A percentile compares a stretch with the other conserved stretches of the same genome.
phyloP scores from a whole-genome alignment of 1,284 basidiomycete genomes.

The Microbotryum lychnidis-dioicae region DNA sequence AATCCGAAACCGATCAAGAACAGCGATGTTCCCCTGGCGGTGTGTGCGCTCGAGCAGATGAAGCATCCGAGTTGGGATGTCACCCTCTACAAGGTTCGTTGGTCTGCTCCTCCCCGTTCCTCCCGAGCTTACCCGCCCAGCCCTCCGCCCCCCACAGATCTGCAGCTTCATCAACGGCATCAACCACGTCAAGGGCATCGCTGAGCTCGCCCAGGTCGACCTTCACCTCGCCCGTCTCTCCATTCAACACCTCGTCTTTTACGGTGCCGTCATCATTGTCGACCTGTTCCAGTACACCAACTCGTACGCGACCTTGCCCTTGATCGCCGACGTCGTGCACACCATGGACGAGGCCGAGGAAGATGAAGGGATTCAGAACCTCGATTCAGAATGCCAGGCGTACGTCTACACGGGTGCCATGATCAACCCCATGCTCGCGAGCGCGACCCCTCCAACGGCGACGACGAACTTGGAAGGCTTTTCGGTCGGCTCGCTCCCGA shows the following conservation, averaged over 20 bases:
- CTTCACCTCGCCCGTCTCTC: constrained; percentile 73
- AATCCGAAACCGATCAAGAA: constrained; percentile 83
- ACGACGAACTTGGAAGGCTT: too few species aligned
- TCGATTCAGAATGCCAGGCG: constrained; percentile 32
- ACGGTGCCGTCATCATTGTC: constrained; percentile 90
- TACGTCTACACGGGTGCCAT: constrained; percentile 28
- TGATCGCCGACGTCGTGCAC: constrained; percentile 25
- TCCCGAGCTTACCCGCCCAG: not conserved
- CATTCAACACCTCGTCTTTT: constrained; percentile 86
- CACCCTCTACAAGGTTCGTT: constrained; percentile 69
- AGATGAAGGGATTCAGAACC: constrained; percentile 24
- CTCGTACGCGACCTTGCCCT: constrained; percentile 58
- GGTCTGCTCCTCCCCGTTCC: constrained; percentile 4
- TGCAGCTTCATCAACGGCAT: constrained; percentile 77
- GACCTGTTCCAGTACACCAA: constrained; percentile 98
- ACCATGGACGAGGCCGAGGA: constrained; percentile 21
- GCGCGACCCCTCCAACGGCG: too few species aligned
- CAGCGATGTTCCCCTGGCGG: constrained; percentile 89
- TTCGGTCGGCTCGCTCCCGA: not conserved
- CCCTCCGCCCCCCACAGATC: constrained; percentile 47
- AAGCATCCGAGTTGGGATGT: constrained; percentile 93
- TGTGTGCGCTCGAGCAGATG: constrained; percentile 72
- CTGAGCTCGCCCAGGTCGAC: constrained; percentile 85
- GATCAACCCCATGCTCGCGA: too few species aligned
- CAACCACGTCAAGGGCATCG: constrained; percentile 84